Conservation (phyloP, 2,329 filamentous ascomycete genomes). For the Colletotrichum phormii region DNA sequence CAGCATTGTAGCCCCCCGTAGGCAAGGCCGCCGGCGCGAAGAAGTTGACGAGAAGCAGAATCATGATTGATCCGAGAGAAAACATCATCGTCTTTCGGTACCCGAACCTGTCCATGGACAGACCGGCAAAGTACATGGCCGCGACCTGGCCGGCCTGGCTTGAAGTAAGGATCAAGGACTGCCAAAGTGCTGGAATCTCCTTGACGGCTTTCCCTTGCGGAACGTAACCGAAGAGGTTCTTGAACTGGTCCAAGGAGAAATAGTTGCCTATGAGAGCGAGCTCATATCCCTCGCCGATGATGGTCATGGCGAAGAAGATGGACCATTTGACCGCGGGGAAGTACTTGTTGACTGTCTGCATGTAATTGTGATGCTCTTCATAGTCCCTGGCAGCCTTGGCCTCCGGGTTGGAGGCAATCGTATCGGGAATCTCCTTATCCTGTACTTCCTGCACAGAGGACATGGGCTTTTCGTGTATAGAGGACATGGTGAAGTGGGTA, state of each 20-base stretch:
- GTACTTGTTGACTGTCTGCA: conserved; percentile 2
- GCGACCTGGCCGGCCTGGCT: conserved; percentile 18
- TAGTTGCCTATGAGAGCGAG: conserved; percentile 49
- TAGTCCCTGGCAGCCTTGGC: conserved; percentile 13
- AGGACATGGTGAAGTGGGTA: neutral
- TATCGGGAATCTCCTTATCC: neutral
- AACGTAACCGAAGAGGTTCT: conserved; percentile 43
- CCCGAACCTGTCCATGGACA: conserved; percentile 13
- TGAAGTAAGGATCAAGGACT: conserved; percentile 44
- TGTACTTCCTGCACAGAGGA: neutral
- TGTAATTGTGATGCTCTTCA: conserved; percentile 11
- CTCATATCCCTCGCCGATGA: conserved; percentile 44
- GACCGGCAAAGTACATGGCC: conserved; percentile 22
- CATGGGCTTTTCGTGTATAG: neutral
- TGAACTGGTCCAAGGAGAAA: conserved; percentile 45
- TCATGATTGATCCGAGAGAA: conserved; percentile 10
- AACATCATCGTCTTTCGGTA: conserved; percentile 29
- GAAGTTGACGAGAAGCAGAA: conserved; percentile 28
- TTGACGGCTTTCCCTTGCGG: conserved; percentile 42
- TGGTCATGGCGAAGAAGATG: conserved; percentile 34
- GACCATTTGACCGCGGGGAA: conserved; percentile 35
- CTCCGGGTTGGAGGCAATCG: conserved; percentile 5
- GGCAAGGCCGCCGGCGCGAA: conserved; percentile 42
- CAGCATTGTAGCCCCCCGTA: conserved; percentile 49
- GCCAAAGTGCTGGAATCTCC: conserved; percentile 55